These are phyloP conservation scores for Alloteropsis angusta DNA, from an alignment of 202 grass and related monocot genomes.

Conservation along the genomic window DNA sequence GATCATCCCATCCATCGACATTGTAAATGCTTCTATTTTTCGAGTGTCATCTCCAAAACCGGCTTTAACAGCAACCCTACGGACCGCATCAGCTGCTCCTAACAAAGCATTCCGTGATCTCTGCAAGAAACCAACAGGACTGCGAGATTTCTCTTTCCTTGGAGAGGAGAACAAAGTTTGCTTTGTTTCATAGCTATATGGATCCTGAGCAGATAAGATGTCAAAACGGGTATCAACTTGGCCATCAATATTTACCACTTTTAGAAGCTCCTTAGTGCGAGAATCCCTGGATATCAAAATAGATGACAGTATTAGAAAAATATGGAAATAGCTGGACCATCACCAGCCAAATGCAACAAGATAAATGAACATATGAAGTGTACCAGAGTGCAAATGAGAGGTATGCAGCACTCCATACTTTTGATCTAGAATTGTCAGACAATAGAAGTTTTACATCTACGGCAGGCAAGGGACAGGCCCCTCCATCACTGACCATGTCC, in stretches of 20 bases:
- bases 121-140: conserved; percentile 73
- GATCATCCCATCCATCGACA: conserved; percentile 69
- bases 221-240: conserved; percentile 82
- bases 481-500: conserved; percentile 73
- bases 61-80: conserved; percentile 74
- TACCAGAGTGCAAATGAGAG: conserved; percentile 90
- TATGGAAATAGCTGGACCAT: conserved; percentile 12
- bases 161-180: conserved; percentile 37
- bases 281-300: conserved; percentile 58
- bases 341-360: conserved; percentile 33
- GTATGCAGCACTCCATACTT: conserved; percentile 79
- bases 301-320: conserved; percentile 16
- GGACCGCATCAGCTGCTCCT: conserved; percentile 86
- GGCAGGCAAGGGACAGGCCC: conserved; percentile 61
- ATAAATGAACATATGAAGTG: conserved; percentile 38
- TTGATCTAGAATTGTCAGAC: conserved; percentile 92
- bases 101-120: conserved; percentile 85
- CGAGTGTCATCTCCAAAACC: conserved; percentile 76
- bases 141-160: conserved; percentile 65
- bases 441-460: conserved; percentile 88
- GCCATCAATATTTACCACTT: conserved; percentile 78
- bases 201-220: conserved; percentile 44
- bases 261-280: conserved; percentile 69
- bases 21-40: conserved; percentile 66
- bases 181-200: conserved; percentile 36